Evolutionary conservation across 1,284 basidiomycete genomes (phyloP).

Genomic region (Hemileia vastatrix): DNA sequence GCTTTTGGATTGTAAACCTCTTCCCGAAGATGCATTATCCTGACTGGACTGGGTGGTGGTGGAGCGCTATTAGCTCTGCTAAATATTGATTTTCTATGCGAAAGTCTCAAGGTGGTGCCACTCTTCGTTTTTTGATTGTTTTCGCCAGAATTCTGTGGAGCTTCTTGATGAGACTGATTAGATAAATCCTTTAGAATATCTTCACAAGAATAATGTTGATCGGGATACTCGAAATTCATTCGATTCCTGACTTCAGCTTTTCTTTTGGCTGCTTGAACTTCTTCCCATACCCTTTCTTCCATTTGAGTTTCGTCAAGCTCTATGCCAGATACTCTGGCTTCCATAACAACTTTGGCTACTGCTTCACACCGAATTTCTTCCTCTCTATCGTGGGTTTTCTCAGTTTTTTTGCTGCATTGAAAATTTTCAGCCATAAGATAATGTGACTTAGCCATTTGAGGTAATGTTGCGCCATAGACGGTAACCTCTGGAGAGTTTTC

Average conservation of each 20-base stretch:
- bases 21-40: conserved; percentile 10
- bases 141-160: background rate
- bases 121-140: background rate
- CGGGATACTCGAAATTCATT: too few species aligned
- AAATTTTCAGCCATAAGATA: background rate
- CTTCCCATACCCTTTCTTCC: conserved; percentile 16
- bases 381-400: conserved; percentile 12
- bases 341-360: conserved; percentile 19
- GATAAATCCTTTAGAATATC: too few species aligned
- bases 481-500: conserved; percentile 6
- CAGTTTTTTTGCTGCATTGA: background rate
- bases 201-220: too few species aligned
- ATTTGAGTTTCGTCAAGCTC: conserved; percentile 14
- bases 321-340: conserved; percentile 16
- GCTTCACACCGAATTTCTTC: conserved; percentile 18
- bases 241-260: too few species aligned
- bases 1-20: conserved; percentile 20
- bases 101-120: background rate
- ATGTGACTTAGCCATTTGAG: background rate
- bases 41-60: conserved; percentile 15
- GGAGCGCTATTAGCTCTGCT: conserved; percentile 17
- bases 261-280: conserved; percentile 2
- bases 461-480: background rate
- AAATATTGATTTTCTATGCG: conserved; percentile 5
- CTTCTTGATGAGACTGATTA: too few species aligned